Conservation (phyloP, 2,329 filamentous ascomycete species). For the Hypoxylon sp. region DNA sequence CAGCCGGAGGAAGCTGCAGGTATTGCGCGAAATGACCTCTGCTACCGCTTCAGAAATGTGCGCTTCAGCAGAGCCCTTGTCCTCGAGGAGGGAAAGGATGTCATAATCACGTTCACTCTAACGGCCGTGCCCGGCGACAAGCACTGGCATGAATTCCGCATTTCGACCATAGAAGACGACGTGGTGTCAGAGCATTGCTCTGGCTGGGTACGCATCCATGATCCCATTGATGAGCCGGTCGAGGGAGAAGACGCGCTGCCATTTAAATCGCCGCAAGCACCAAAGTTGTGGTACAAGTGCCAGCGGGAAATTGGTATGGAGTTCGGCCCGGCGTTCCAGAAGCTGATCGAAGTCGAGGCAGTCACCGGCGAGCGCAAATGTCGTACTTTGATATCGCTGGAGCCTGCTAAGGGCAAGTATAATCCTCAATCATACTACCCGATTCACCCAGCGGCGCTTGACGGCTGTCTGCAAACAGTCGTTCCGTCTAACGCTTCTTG, state of each 20-base stretch:
- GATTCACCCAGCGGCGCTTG: slow-evolving; percentile 47
- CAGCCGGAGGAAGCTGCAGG: background rate
- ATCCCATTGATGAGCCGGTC: slow-evolving; percentile 17
- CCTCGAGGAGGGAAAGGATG: slow-evolving; percentile 37
- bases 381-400: slow-evolving; percentile 36
- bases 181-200: slow-evolving; percentile 40
- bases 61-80: slow-evolving; percentile 45
- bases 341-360: slow-evolving; percentile 33
- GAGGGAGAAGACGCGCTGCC: slow-evolving; percentile 2
- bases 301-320: slow-evolving; percentile 50
- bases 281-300: slow-evolving; percentile 52
- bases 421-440: slow-evolving; percentile 48
- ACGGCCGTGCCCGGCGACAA: slow-evolving; percentile 21
- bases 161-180: slow-evolving; percentile 30
- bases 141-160: slow-evolving; percentile 50
- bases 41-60: slow-evolving; percentile 24
- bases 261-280: background rate
- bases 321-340: slow-evolving; percentile 50
- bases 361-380: slow-evolving; percentile 35
- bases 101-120: slow-evolving; percentile 27
- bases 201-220: slow-evolving; percentile 45
- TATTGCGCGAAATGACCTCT: slow-evolving; percentile 38
- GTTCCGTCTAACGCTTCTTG: slow-evolving; percentile 25
- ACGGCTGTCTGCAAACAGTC: slow-evolving; percentile 44
- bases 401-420: slow-evolving; percentile 39